A percentile compares a stretch with the other conserved stretches of the same genome.
phyloP scores from a whole-genome alignment of 148 eudicot genomes.

The Persicaria maculosa region DNA sequence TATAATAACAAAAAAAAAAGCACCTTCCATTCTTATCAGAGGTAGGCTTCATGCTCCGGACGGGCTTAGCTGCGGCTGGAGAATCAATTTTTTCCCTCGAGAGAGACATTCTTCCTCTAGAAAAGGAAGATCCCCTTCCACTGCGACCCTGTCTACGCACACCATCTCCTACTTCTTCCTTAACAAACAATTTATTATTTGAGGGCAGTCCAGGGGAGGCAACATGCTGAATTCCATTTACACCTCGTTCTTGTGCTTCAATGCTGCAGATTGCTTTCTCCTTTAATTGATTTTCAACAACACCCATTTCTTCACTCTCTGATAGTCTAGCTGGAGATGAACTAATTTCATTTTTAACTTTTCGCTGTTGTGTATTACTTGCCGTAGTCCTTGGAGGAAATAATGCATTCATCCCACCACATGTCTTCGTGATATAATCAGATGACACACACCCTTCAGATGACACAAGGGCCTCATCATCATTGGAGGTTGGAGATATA shows the following conservation, averaged over 20 bases:
- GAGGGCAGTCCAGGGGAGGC: constrained; percentile 37
- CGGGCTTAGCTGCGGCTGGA: constrained; percentile 48
- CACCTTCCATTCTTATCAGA: constrained; percentile 88
- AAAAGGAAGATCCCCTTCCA: constrained; percentile 63
- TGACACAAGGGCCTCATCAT: constrained; percentile 53
- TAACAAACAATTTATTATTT: constrained; percentile 47
- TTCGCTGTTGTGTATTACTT: constrained; percentile 40
- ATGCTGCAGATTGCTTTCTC: constrained; percentile 37
- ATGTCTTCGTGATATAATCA: constrained; percentile 40
- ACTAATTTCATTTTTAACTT: constrained; percentile 51
- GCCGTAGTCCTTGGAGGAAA: constrained; percentile 37
- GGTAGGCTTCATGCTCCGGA: constrained; percentile 48
- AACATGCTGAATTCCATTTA: constrained; percentile 36
- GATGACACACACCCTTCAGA: constrained; percentile 62
- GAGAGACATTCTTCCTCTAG: constrained; percentile 50
- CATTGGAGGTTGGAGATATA: constrained; percentile 64
- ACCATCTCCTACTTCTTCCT: constrained; percentile 63
- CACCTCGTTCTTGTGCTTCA: constrained; percentile 45
- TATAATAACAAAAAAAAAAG: constrained; percentile 1
- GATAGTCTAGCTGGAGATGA: constrained; percentile 63
- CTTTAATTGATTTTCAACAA: constrained; percentile 44
- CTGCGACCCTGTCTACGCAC: constrained; percentile 68
- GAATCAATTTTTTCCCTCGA: constrained; percentile 53
- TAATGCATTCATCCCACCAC: constrained; percentile 38
- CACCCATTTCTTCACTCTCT: constrained; percentile 73